Base-by-base conservation (phyloP, 2,329 filamentous ascomycete species). In the Cladosporium sp. region DNA sequence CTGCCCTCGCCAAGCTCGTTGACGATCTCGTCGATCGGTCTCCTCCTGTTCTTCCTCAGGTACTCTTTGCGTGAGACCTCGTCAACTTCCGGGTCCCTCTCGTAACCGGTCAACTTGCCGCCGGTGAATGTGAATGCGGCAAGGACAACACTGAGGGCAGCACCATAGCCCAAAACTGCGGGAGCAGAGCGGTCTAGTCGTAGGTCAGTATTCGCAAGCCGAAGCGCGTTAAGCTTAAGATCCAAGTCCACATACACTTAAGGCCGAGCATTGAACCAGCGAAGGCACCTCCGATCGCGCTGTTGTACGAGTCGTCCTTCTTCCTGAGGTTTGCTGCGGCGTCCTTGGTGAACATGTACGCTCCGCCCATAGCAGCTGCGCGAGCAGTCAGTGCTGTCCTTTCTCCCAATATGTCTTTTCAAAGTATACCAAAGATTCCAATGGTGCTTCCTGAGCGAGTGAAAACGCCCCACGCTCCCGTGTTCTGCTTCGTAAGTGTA, bases 241-340 rank as follows among this genome's bases (percentile, higher is more conserved):
- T 56, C 13, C 18, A 48, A 11, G 30, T n/a, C 25, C 18, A 67
- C 87, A 66, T 85, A 96, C 93, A 85, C 73, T 84, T 83, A 66
- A 96, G 77, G 63, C 92, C 93, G 54, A 93, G 75, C 63, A 92
- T 83, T 51, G 88, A 83, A 70, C 93, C 93, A 58, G 86, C 88
- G 59, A 91, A 82, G 79, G 95, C 92, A 64, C 92, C 92, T 70
- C 89, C 92, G 67, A 93, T 82, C 48, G 87, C 86, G 64, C 88
- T 82, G 78, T 93, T 95, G 81, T 86, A 89, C 70, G 84, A 82
- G 76, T 97, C 93, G 66, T 97, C 87, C 81, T 90, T 92, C 79
- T 93, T 85, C 74, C 93, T 89, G 70, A 97, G 82, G 81, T 97
- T 97, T 78, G 92, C 91, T 54, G 90, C 85, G 58, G 91, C 90